Conservation (phyloP, 257 asterid genomes). For the Scutellaria baicalensis region DNA sequence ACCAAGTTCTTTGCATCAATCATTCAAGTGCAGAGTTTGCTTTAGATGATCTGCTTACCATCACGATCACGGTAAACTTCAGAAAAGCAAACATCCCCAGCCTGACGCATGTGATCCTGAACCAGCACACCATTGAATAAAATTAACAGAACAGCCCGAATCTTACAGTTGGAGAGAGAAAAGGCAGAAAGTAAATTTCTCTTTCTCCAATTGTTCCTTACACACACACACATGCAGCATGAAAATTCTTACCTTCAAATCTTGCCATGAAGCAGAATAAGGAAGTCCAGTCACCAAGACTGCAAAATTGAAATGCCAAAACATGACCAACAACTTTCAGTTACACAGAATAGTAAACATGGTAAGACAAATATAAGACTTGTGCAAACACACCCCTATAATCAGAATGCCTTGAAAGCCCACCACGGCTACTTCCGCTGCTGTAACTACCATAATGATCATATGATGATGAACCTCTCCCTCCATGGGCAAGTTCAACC, state of each 20-base stretch:
- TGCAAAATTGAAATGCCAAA: conserved; percentile 21
- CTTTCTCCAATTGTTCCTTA: background rate
- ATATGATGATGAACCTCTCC: conserved; percentile 58
- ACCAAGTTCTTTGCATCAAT: background rate
- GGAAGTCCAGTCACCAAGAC: conserved; percentile 86
- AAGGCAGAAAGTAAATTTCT: background rate
- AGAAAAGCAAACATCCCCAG: conserved; percentile 90
- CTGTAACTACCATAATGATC: conserved; percentile 60
- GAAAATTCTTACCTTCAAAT: conserved; percentile 56
- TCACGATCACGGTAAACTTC: background rate
- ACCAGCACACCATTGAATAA: background rate
- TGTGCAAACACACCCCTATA: conserved; percentile 43
- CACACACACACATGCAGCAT: background rate
- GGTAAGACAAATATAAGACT: background rate
- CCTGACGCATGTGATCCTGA: conserved; percentile 93
- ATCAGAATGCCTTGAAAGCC: conserved; percentile 66
- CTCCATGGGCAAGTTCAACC: conserved; percentile 90
- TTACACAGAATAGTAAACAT: background rate
- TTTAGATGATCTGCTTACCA: background rate
- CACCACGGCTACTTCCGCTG: conserved; percentile 56
- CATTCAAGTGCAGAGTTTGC: background rate
- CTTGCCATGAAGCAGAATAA: conserved; percentile 92
- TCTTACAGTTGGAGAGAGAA: background rate
- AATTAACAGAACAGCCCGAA: background rate
- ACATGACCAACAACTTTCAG: background rate